Base-by-base conservation (phyloP, 805 yeast genomes). In the Teunomyces pallodes region DNA sequence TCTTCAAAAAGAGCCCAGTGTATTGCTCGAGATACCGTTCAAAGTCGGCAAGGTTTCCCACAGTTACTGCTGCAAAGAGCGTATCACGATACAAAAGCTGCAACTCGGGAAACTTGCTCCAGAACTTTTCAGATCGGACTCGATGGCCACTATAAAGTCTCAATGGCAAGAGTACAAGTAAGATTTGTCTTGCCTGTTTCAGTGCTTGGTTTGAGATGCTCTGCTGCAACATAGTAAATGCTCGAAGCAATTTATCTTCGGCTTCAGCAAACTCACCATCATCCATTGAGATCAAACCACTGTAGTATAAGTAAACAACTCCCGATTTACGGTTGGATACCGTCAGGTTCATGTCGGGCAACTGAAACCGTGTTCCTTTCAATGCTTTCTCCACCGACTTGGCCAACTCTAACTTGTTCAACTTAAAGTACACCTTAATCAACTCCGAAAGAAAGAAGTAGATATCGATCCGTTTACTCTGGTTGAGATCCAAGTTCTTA, bases 381-480 rank as follows among this genome's bases (percentile, higher is more conserved):
- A 88, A 66, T 0, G 87, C 96, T 60, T 83, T 83, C 49, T 87
- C 83, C 52, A 89, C 74, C 44, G 87, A 84, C 55, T 82, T 82
- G 30, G 92, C 90, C 62, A 89, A 75, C 55, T 89, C 90, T 35
- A 79, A 71, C 58, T 86, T 87, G 40, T 78, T 75, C 54, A 89
- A 69, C 55, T 74, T 74, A 70, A 84, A 82, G 65, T 88, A 90
- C 20, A 86, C 74, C 55, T 80, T 81, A 63, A 89, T 82, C 49
- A 90, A 77, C 46, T 83, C 77, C 35, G 84, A 83, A 14, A 87
- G 79, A 61, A 89, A 85, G 64, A 79, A 83, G 65, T 84, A 87
- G 14, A 86, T 83, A 43, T 84, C 87, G 53, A 67, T 65, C 57
- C 84, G 76, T 59, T 87, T 86, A 51, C 85, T 80, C 10, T 57